Base-by-base conservation (phyloP, 495 filamentous ascomycete species). In the Extremus antarcticus region DNA sequence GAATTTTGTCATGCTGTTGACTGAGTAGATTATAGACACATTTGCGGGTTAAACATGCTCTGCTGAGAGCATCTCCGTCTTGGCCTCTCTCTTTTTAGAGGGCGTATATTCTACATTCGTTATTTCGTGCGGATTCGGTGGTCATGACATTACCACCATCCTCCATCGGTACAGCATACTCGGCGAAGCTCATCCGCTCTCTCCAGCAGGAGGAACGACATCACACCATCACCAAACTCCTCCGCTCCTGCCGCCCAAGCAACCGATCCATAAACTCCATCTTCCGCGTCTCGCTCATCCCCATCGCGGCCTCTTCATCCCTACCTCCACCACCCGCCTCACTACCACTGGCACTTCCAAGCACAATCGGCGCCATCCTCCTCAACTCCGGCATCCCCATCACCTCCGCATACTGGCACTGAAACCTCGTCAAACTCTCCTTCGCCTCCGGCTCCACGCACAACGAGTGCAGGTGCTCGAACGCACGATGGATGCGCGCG, bases 211-310 rank as follows among this genome's bases (percentile, higher is more conserved):
- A 7, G 4, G 4, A 7, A 35, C 29, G 13, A 4, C 41, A 8
- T 17, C 17, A 17, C 4, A 45, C 41, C 41, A 45, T 45, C 41
- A n/a, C 20, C 41, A n/a, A 45, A 45, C 41, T 45, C 41, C 41
- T 45, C 41, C 29, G 29, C 29, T 29, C 29, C 43, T 24, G 13
- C 54, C 47, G 41, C 35, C 60, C 60, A 25, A 63, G 38, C 57
- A 63, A 54, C 40, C 57, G 20, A 20, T 63, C 57, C 43, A 63
- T 51, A 24, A 63, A 63, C 2, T 19, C 53, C 41, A 20, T 48
- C 50, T 63, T 60, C 49, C 60, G 62, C 47, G 8, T 17, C 50
- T 58, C 55, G 15, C 54, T 32, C 47, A 49, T 41, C 2, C 50
- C 58, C 40, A 24, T 24, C 38, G 39, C 29, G 20, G 29, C 29